Base-by-base conservation (phyloP, 2,329 filamentous ascomycete species). In the Blastomyces emzantsi region DNA sequence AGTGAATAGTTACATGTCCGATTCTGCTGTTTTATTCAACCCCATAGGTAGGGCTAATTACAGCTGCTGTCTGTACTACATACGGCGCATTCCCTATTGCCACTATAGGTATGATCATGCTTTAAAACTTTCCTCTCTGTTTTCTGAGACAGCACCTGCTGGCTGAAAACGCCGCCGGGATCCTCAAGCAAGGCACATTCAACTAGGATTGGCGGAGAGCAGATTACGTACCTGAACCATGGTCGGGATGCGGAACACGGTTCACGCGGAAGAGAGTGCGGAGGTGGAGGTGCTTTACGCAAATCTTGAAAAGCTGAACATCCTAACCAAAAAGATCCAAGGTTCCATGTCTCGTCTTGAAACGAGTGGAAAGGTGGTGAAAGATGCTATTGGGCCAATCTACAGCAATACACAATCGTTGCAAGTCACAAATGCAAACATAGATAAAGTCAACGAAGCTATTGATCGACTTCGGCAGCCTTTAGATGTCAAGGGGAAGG, bases 301-400 rank as follows among this genome's bases (percentile, higher is more conserved):
- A 63, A 86, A 86, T 68, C 85, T 97, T 66, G 91, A 95, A 70
- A 97, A 96, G 83, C 95, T 95, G 69, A 89, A 92, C 65, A 86
- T 91, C 72, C 83, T 97, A 74, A 96, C 92, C 41, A 96, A 94
- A 80, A 96, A 96, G 81, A 97, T 99, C 63, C 90, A 96, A 76
- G 88, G 90, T 36, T 96, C 90, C 61, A 83, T 97, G 69, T 85
- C 86, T 47, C 85, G 92, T 63, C 82, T 99, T 43, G 92, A 97
- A 70, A 86, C 88, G 47, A 95, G 90, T 62, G 94, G 93, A 22
- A 91, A 92, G 77, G 92, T 89, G 65, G 92, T 97, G 25, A 88
- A 91, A 71, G 90, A 96, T 72, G 92, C 95, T 13, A 92, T 95
- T 63, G 91, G 91, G 0, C 94, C 94, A 9, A 88, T 99, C 52